phyloP scores from a whole-genome alignment of 2,329 filamentous ascomycete genomes.

The Fonsecaea pugnacius region DNA sequence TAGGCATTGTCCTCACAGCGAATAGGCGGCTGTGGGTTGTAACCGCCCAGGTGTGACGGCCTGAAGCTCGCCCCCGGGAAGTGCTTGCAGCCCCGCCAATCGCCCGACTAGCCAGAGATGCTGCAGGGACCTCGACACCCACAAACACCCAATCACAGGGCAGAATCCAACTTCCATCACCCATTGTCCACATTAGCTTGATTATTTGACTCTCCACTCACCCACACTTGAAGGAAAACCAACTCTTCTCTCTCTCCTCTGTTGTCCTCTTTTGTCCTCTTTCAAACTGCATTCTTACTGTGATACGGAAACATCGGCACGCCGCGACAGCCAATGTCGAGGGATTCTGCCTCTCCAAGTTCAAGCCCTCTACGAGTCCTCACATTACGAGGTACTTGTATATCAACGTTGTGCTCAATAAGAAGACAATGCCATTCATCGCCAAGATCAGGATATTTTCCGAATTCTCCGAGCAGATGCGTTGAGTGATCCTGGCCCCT shows the following conservation, averaged over 20 bases:
- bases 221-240: background rate
- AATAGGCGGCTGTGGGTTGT: background rate
- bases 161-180: background rate
- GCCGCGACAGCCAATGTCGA: background rate
- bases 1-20: background rate
- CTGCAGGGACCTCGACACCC: background rate
- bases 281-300: background rate
- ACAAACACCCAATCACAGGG: background rate
- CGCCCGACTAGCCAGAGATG: background rate
- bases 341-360: background rate
- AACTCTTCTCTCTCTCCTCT: background rate
- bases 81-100: conserved; percentile 5
- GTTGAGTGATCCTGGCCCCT: background rate
- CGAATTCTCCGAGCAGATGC: background rate
- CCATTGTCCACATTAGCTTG: background rate
- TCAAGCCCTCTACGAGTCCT: background rate
- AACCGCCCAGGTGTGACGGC: conserved; percentile 19
- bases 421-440: background rate
- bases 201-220: background rate
- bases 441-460: background rate
- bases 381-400: background rate
- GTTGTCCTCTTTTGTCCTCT: background rate
- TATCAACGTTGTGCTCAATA: background rate
- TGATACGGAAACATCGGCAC: conserved; percentile 7
- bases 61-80: conserved; percentile 2